Percentiles rank a stretch among this genome's conserved stretches.
Evolutionary conservation across 106 monocot species (phyloP).

Genomic region (Cymbidium sinense): DNA sequence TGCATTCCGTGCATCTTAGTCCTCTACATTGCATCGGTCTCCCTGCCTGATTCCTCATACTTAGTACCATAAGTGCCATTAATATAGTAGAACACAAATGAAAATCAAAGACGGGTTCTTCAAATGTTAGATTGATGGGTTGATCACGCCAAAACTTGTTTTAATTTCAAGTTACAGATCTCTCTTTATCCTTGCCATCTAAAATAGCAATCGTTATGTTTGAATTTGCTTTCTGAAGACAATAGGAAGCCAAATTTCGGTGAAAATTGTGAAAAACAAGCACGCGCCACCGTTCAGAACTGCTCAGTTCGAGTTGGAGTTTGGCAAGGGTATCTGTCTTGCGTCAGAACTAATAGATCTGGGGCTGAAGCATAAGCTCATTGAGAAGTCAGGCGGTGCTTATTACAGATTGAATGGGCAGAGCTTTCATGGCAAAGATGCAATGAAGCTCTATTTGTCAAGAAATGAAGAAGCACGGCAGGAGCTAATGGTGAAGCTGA

Average conservation of each 20-base stretch:
- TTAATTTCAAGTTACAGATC: not conserved
- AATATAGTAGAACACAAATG: no score
- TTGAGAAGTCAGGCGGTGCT: conserved; percentile 34
- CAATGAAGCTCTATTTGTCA: conserved; percentile 43
- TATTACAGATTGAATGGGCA: conserved; percentile 43
- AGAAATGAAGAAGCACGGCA: conserved; percentile 44
- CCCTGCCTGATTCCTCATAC: no score
- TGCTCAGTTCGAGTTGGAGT: conserved; percentile 83
- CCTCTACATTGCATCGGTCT: no score
- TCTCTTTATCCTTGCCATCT: not conserved
- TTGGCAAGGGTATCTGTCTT: conserved; percentile 78
- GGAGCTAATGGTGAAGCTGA: conserved; percentile 48
- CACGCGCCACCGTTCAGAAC: conserved; percentile 94
- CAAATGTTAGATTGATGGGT: no score
- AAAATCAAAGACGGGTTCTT: no score
- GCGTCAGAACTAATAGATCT: conserved; percentile 72
- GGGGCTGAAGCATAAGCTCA: conserved; percentile 60
- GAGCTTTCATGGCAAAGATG: conserved; percentile 77
- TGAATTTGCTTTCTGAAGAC: conserved; percentile 14
- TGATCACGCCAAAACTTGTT: no score
- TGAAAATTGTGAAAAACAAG: conserved; percentile 98
- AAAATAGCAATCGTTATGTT: not conserved
- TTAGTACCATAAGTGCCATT: no score
- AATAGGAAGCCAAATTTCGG: conserved; percentile 77
- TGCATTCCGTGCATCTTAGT: no score